Conservation (phyloP, 2,329 filamentous ascomycete species). For the Cercospora brassicicola region DNA sequence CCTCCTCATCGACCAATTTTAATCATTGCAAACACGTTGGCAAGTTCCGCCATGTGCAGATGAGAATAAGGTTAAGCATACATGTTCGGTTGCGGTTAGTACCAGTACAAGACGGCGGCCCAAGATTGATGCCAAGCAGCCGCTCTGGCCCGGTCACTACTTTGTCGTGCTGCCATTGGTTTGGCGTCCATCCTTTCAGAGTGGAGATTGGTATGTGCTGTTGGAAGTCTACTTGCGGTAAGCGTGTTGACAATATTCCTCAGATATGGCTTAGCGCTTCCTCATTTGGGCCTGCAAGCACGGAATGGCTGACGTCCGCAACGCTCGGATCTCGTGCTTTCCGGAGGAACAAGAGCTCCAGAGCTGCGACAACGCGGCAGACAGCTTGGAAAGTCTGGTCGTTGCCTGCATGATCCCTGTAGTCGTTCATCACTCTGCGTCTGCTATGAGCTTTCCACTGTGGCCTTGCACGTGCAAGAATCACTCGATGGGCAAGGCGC, state of each 20-base stretch:
- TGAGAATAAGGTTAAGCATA: conserved; percentile 19
- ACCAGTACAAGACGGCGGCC: not conserved
- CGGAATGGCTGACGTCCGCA: not conserved
- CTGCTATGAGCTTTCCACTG: not conserved
- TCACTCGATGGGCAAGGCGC: not conserved
- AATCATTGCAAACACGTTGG: not conserved
- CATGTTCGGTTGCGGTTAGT: conserved; percentile 6
- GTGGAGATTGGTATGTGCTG: not conserved
- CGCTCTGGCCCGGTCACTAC: not conserved
- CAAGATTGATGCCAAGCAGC: not conserved
- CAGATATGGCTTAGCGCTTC: not conserved
- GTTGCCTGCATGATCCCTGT: not conserved
- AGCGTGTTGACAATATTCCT: not conserved
- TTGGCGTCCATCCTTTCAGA: not conserved
- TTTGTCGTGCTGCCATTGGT: not conserved
- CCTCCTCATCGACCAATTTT: not conserved
- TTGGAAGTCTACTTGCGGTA: not conserved
- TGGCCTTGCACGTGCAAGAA: not conserved
- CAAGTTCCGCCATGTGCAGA: not conserved
- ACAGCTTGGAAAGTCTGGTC: not conserved
- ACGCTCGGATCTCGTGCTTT: not conserved
- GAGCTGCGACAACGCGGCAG: not conserved
- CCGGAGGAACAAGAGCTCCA: not conserved
- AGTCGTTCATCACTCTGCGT: not conserved
- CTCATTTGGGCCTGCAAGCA: not conserved